These are phyloP conservation scores for Blastomyces gilchristii DNA, from an alignment of 2,329 filamentous ascomycete genomes.

Conservation along the genomic window DNA sequence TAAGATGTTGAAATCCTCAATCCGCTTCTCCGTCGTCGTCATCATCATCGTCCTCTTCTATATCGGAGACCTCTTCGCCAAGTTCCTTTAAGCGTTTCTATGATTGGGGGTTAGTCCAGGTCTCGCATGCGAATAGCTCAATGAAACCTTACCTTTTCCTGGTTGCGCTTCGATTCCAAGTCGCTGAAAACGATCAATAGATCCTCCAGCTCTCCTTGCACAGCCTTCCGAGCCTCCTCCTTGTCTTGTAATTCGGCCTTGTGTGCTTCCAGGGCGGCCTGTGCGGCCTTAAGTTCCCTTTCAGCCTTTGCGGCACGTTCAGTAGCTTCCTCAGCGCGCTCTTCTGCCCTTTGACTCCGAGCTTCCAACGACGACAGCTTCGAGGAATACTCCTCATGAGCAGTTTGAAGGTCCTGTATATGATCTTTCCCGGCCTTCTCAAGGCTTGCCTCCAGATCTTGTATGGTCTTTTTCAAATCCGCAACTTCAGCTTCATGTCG, in stretches of 20 bases:
- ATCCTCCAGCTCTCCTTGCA: slow-evolving; percentile 68
- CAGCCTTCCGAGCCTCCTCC: slow-evolving; percentile 52
- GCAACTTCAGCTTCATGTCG: slow-evolving; percentile 51
- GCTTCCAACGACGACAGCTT: slow-evolving; percentile 40
- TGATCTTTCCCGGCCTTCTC: slow-evolving; percentile 51
- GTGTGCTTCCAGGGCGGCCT: slow-evolving; percentile 25
- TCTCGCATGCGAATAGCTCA: slow-evolving; percentile 11
- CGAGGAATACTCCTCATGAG: slow-evolving; percentile 42
- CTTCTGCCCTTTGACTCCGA: slow-evolving; percentile 37
- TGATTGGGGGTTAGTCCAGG: slow-evolving; percentile 29
- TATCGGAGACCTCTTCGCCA: slow-evolving; percentile 64
- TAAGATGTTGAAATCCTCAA: slow-evolving; percentile 11
- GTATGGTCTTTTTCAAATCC: slow-evolving; percentile 52
- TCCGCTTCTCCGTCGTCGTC: slow-evolving; percentile 26
- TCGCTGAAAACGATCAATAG: slow-evolving; percentile 72
- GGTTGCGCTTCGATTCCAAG: slow-evolving; percentile 63
- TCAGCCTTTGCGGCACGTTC: slow-evolving; percentile 16
- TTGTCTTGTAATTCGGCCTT: slow-evolving; percentile 36
- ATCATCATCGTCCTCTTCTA: slow-evolving; percentile 56
- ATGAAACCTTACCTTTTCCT: slow-evolving; percentile 56
- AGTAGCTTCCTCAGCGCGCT: slow-evolving; percentile 30
- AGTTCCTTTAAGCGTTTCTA: slow-evolving; percentile 53
- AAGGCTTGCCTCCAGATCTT: slow-evolving; percentile 43
- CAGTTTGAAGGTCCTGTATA: slow-evolving; percentile 48
- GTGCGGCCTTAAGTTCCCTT: slow-evolving; percentile 19